Base-by-base conservation (phyloP, 176 grass and related monocot genomes). In the Hordeum vulgare region DNA sequence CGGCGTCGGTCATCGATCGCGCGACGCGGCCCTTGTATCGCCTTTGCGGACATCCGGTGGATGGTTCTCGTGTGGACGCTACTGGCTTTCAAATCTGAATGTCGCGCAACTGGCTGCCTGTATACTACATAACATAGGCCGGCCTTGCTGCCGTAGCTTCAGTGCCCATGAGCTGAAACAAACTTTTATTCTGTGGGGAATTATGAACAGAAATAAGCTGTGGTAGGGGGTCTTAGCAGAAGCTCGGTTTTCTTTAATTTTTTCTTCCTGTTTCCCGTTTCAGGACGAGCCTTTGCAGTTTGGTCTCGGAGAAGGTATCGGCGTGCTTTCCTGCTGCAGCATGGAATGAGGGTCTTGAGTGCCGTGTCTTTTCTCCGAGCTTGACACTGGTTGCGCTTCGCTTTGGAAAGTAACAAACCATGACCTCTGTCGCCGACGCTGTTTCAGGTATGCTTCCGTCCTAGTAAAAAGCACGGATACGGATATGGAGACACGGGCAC, bases 361-460 rank as follows among this genome's bases (percentile, higher is more conserved):
- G 12, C 4, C 20, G 27, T 56, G 68, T 9, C n/a, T 62, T 24
- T 79, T 5, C 24, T 41, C 39, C 11, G 36, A 53, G 59, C 23
- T 47, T 74, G 36, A 73, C 25, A 61, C 60, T 79, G 17, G 28
- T 75, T 61, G 39, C 31, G 29, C 5, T 80, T 79, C 34, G 23
- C 29, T 40, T 66, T n/a, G 29, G 10, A 33, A 67, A 51, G 21
- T 5, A 80, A 71, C 24, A 49, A 34, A 69, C n/a, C 80, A 90
- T 90, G 89, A 84, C 89, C 41, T 90, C 85, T 14, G 40, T 53
- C 4, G 84, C 68, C 9, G 80, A 87, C 10, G 65, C 11, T 63
- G 84, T 80, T 75, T 84, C 89, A 80, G 89, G 89, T 90, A 80
- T 76, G 67, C 3, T 60, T 76, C 28, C 42, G 68, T 42, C 45